phyloP scores from a whole-genome alignment of 768 basidiomycete species.

The Boletus tomentosulus region DNA sequence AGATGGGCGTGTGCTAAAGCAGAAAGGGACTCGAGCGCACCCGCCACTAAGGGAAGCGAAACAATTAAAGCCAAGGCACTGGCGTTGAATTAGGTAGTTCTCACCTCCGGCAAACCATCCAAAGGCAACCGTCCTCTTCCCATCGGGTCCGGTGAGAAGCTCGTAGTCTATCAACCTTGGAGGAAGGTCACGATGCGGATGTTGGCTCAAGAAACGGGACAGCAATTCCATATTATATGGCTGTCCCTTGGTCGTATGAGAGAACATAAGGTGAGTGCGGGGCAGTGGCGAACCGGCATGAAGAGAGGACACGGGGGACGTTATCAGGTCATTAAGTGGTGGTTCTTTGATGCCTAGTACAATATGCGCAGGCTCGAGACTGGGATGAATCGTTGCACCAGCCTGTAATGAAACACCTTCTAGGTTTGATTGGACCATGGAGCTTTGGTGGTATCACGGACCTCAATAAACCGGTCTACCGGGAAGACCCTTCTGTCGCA shows the following conservation, averaged over 20 bases:
- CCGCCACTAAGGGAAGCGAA: constrained; percentile 54
- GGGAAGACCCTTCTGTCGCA: constrained; percentile 75
- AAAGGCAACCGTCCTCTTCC: constrained; percentile 82
- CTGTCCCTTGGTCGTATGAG: constrained; percentile 87
- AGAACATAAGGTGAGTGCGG: constrained; percentile 87
- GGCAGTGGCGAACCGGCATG: constrained; percentile 26
- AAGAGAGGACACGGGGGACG: constrained; percentile 35
- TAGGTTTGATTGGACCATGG: background rate
- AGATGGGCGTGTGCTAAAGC: constrained; percentile 77
- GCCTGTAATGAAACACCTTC: constrained; percentile 46
- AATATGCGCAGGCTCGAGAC: constrained; percentile 64
- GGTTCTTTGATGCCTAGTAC: constrained; percentile 89
- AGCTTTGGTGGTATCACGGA: constrained; percentile 23
- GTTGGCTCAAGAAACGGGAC: constrained; percentile 50
- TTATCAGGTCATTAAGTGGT: constrained; percentile 58
- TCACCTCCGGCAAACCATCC: constrained; percentile 90
- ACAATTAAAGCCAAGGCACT: background rate
- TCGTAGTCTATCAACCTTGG: constrained; percentile 82
- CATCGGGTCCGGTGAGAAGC: constrained; percentile 56
- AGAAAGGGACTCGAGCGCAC: constrained; percentile 75
- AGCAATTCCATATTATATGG: constrained; percentile 80
- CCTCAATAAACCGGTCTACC: constrained; percentile 60
- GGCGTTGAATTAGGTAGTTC: constrained; percentile 10
- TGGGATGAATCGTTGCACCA: constrained; percentile 62
- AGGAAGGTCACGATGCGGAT: constrained; percentile 18